Evolutionary conservation across 371 early-diverging fungal species (phyloP).

Genomic region (Dentiscutata heterogama): DNA sequence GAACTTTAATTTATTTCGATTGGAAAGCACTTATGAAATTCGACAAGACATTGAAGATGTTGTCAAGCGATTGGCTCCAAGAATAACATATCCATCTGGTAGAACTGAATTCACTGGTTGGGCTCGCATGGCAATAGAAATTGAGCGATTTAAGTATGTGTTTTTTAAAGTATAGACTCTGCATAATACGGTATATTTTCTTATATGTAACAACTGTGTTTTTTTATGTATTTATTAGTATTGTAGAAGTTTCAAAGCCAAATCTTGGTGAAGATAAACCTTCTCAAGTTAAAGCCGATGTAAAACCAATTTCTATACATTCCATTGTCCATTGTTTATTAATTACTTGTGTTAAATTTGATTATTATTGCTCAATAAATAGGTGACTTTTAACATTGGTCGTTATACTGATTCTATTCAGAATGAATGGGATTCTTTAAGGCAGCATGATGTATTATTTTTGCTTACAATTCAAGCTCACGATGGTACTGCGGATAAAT

Average conservation of each 20-base stretch:
- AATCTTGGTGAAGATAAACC: slow-evolving; percentile 82
- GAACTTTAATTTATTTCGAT: slow-evolving; percentile 83
- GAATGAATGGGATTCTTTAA: slow-evolving; percentile 90
- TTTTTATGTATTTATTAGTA: slow-evolving; percentile 48
- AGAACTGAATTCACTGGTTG: slow-evolving; percentile 87
- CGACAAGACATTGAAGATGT: slow-evolving; percentile 92
- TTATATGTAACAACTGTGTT: not conserved
- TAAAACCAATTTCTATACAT: slow-evolving; percentile 49
- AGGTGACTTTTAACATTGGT: slow-evolving; percentile 67
- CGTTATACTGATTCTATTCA: slow-evolving; percentile 76
- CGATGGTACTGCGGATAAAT: slow-evolving; percentile 58
- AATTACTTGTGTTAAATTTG: not conserved
- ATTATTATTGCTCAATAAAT: not conserved
- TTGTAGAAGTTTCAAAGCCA: slow-evolving; percentile 81
- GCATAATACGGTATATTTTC: not conserved
- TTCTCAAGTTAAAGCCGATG: slow-evolving; percentile 81
- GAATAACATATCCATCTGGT: slow-evolving; percentile 65
- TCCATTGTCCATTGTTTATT: not conserved
- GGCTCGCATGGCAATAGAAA: slow-evolving; percentile 89
- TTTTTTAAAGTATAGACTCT: not conserved
- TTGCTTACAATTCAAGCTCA: slow-evolving; percentile 78
- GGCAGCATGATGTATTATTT: slow-evolving; percentile 85
- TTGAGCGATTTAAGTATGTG: slow-evolving; percentile 69
- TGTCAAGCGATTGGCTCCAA: slow-evolving; percentile 82
- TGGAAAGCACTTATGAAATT: slow-evolving; percentile 85